These are phyloP conservation scores for Wickerhamomyces kurtzmanii DNA, from an alignment of 805 yeast species.

Conservation along the genomic window DNA sequence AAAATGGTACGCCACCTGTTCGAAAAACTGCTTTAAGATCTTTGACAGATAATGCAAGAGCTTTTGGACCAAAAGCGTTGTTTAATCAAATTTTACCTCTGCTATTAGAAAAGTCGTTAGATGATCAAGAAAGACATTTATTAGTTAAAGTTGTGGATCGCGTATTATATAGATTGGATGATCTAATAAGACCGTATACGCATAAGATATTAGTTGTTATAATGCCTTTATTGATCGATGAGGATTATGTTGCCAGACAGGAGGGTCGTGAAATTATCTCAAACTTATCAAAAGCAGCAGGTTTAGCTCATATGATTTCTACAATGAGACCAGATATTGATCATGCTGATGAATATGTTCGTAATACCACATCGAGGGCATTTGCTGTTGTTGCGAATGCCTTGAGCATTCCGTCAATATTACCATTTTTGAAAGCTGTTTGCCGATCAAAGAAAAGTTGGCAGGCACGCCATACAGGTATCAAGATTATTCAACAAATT, in stretches of 20 bases:
- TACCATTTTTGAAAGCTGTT: conserved; percentile 80
- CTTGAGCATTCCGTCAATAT: conserved; percentile 55
- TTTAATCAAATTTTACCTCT: conserved; percentile 71
- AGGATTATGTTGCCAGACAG: conserved; percentile 59
- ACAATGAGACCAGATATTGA: conserved; percentile 77
- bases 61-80: conserved; percentile 59
- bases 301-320: conserved; percentile 71
- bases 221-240: conserved; percentile 74
- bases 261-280: conserved; percentile 78
- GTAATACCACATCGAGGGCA: conserved; percentile 68
- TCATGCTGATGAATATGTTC: conserved; percentile 68
- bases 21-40: conserved; percentile 65
- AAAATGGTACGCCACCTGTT: conserved; percentile 63
- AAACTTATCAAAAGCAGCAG: conserved; percentile 71
- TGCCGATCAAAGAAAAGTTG: conserved; percentile 67
- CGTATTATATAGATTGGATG: conserved; percentile 56
- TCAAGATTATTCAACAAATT: conserved; percentile 65
- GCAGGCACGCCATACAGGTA: conserved; percentile 81
- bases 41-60: conserved; percentile 51
- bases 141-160: conserved; percentile 71
- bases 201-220: conserved; percentile 64
- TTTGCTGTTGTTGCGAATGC: conserved; percentile 80
- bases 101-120: conserved; percentile 59
- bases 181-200: conserved; percentile 59
- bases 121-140: conserved; percentile 76